Evolutionary conservation across 164 flowering plant genomes (phyloP).

Genomic region (Annona cherimola): DNA sequence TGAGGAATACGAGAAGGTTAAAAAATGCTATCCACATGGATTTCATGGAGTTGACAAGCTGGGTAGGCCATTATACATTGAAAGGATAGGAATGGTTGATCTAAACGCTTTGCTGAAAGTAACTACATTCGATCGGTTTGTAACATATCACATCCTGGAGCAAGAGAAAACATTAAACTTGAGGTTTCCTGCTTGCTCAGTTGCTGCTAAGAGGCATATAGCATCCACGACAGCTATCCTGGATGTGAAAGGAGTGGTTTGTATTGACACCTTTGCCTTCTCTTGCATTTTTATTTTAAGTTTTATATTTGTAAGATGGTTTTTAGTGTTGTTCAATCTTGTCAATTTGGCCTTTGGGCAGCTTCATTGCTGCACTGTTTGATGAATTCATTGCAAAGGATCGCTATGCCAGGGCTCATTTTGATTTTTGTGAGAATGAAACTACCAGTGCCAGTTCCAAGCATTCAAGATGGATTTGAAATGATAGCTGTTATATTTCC

Average conservation of each 20-base stretch:
- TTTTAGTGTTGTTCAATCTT: background rate
- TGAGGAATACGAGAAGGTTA: slow-evolving; percentile 46
- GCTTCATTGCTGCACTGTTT: background rate
- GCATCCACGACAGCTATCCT: slow-evolving; percentile 55
- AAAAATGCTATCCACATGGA: slow-evolving; percentile 70
- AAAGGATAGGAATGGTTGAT: slow-evolving; percentile 58
- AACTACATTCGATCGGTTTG: slow-evolving; percentile 50
- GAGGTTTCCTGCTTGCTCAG: slow-evolving; percentile 66
- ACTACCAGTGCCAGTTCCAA: background rate
- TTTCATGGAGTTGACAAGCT: slow-evolving; percentile 63
- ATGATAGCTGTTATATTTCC: background rate
- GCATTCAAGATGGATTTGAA: background rate
- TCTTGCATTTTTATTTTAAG: too few species aligned
- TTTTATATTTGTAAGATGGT: background rate
- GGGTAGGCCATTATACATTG: slow-evolving; percentile 67
- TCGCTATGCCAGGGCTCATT: background rate
- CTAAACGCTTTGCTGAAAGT: slow-evolving; percentile 35
- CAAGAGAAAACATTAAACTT: slow-evolving; percentile 55
- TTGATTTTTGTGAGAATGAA: background rate
- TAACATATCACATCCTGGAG: slow-evolving; percentile 54
- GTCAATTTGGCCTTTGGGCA: background rate
- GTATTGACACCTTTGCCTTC: slow-evolving; percentile 4
- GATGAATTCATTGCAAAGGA: background rate
- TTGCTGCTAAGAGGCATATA: slow-evolving; percentile 57
- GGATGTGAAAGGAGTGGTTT: slow-evolving; percentile 68